phyloP scores from a whole-genome alignment of 1,284 basidiomycete genomes.

The Ganoderma leucocontextum region DNA sequence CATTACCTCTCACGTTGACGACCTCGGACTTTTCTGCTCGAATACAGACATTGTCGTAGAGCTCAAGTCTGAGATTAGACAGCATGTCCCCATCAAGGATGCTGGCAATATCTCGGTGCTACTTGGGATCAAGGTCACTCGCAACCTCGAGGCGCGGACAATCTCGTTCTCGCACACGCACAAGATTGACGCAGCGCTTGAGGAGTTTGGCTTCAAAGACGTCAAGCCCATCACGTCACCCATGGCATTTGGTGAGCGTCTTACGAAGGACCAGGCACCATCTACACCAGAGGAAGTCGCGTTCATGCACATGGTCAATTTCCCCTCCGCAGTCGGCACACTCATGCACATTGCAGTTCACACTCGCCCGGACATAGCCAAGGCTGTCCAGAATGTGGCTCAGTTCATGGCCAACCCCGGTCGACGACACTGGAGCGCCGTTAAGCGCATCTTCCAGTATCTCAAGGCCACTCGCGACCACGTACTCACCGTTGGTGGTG shows the following conservation, averaged over 20 bases:
- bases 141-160: conserved; percentile 21
- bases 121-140: conserved; percentile 30
- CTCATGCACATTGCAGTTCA: no score
- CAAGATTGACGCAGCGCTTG: conserved; percentile 18
- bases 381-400: conserved; percentile 5
- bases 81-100: conserved; percentile 42
- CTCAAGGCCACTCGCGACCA: conserved; percentile 30
- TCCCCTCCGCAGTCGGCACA: no score
- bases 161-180: conserved; percentile 21
- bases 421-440: conserved; percentile 31
- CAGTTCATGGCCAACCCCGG: conserved; percentile 28
- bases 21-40: conserved; percentile 19
- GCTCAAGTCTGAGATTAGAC: conserved; percentile 43
- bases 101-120: conserved; percentile 29
- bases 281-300: conserved; percentile 19
- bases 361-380: no score
- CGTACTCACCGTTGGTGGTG: conserved; percentile 18
- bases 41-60: conserved; percentile 7
- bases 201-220: conserved; percentile 15
- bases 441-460: conserved; percentile 35
- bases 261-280: not conserved
- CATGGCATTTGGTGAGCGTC: not conserved
- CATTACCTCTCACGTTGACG: conserved; percentile 18
- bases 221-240: conserved; percentile 16
- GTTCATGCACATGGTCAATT: not conserved